Percentiles rank a stretch among this genome's conserved stretches.
Evolutionary conservation across 495 filamentous ascomycete species (phyloP).

Genomic region (Immersiella caudata): DNA sequence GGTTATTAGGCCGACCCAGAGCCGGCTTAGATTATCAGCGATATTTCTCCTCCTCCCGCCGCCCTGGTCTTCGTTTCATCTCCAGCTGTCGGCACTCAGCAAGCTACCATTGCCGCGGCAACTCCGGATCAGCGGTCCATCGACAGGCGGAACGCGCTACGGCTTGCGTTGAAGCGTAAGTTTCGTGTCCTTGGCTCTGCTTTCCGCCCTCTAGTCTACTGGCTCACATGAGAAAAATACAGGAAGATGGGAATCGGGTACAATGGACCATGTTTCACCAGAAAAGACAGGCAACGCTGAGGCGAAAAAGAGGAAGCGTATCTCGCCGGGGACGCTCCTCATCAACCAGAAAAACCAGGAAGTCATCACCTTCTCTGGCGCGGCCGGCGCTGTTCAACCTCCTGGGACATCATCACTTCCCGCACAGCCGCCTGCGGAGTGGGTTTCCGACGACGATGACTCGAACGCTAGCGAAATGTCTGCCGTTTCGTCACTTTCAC

Average conservation of each 20-base stretch:
- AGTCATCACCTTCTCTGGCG: not conserved
- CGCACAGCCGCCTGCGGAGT: not conserved
- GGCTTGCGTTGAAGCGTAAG: constrained; percentile 26
- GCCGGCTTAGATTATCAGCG: constrained; percentile 26
- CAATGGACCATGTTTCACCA: constrained; percentile 26
- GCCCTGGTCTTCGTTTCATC: not conserved
- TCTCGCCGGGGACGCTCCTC: not conserved
- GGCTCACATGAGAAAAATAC: not conserved
- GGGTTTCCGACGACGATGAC: constrained; percentile 10
- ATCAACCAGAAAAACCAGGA: not conserved
- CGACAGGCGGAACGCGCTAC: constrained; percentile 26
- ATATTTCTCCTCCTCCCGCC: constrained; percentile 26
- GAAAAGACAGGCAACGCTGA: constrained; percentile 23
- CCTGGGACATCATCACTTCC: not conserved
- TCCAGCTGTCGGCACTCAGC: not conserved
- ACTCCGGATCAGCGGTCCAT: constrained; percentile 9
- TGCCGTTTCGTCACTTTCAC: not conserved
- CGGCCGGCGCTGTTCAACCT: not conserved
- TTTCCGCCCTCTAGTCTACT: not conserved
- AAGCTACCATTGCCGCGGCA: not conserved
- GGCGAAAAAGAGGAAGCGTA: constrained; percentile 3
- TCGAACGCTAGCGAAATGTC: not conserved
- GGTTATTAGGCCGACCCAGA: constrained; percentile 13
- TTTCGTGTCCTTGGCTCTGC: not conserved
- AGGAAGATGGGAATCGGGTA: constrained; percentile 34